Evolutionary conservation across 1,139 yeast genomes (phyloP), one percentile per base, ranked within the genome.

Genomic region (Arxiozyma slooffiae): DNA sequence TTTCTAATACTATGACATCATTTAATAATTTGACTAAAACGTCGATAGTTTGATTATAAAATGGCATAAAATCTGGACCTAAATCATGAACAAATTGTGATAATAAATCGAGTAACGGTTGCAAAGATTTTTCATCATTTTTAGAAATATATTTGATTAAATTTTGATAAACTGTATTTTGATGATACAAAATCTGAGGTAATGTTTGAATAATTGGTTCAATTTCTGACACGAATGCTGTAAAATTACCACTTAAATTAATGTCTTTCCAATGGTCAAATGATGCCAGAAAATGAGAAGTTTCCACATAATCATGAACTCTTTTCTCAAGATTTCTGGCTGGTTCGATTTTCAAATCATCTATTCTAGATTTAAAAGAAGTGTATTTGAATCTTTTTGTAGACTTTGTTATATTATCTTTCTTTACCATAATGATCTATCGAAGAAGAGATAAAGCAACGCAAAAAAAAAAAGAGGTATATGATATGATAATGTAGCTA

Each of bases 51-150:
- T 69, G 64, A 1, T 72, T 70, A 60, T 87, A 89, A 61, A 73
- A 88, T 2, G 79, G 78, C 72, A 88, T 76, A 62, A 89, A 92
- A 60, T 92, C 98, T 1, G 92, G 84, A 6, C 97, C 97, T 56
- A 92, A 71, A 71, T 92, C 98, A 60, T 88, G 97, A 44, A 90
- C 82, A 60, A 94, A 85, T 63, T 89, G 95, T 0, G 95, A 78
- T 42, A 88, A 67, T 46, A 89, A 71, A 62, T 92, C 98, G 44
- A 89, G 68, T 41, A 88, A 66, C 5, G 97, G 92, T 65, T 90
- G 95, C 47, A 86, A 70, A 0, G 96, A 82, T 52, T 83, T 72
- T 34, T 76, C 74, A 64, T 90, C 96, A 56, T 80, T 79, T 43
- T 70, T 67, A 24, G 67, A 61, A 34, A 85, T 77, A 54, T 80